Base-by-base conservation (phyloP, 208 protist genomes). In the Leptomonas pyrrhocoris region DNA sequence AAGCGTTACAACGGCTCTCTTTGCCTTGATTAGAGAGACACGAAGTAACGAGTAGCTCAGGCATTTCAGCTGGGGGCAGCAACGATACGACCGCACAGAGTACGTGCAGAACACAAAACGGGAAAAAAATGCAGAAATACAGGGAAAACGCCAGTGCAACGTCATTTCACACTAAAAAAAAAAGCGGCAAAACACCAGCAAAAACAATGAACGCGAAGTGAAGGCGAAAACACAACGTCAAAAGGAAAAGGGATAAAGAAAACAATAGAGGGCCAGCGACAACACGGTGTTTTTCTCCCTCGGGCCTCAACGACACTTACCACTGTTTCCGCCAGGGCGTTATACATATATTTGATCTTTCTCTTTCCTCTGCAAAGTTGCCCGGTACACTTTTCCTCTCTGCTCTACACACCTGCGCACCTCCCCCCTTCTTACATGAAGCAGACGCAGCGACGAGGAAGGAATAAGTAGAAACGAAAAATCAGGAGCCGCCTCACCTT, bases 91-190 rank as follows among this genome's bases (percentile, higher is more conserved):
- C 6, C 19, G n/a, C n/a, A 49, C 45, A 7, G 7, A 19, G 16
- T 25, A 19, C 19, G 34, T 9, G 9, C 5, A 54, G 23, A 21
- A 31, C 19, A 54, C 2, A 30, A 3, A 54, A 30, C 11, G 2
- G 49, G 21, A 21, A 27, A 38, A 57, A 57, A 18, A 57, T 15
- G 51, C 27, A 54, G 28, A 11, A 53, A n/a, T 53, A 28, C 21
- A 30, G 49, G 49, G 21, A 53, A 28, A 28, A 23, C 43, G 18
- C 7, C 16, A 12, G 43, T 48, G n/a, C 15, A 21, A 49, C 45
- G 45, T 49, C 45, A 49, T 12, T 49, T n/a, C 30, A 77, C 63
- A 66, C 38, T 61, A 50, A 68, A 36, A 69, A 53, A 63, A 66
- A 62, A 50, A 54, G 23, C 8, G 23, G 23, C 13, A 54, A 23